Base-by-base conservation (phyloP, 768 basidiomycete species). In the Clavaria fumosa region DNA sequence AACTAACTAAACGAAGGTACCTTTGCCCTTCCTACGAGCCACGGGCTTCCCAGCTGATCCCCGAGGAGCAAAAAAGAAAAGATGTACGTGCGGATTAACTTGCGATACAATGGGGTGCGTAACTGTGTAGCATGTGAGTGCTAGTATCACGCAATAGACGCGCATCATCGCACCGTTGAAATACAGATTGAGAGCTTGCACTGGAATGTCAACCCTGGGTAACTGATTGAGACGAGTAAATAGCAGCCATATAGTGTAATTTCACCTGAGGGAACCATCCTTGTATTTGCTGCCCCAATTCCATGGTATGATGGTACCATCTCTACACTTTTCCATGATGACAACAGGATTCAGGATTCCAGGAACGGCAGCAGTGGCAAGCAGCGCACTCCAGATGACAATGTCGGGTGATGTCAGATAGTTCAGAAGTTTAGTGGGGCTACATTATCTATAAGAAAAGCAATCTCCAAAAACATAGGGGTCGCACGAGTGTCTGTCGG, bases 371-470 rank as follows among this genome's bases (percentile, higher is more conserved):
- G 91, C 90, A 4, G 86, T 89, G 4, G 89, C 88, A 28, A 93
- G 59, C 24, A 84, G 48, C 2, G 80, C 78, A 31, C 71, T 77
- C 81, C 80, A 85, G 38, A 84, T 81, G 14, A 84, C 62, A 3
- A 79, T 82, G 53, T 97, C 84, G 0, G 95, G 95, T n/a, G 90
- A 83, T 14, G 89, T 91, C 43, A 96, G 71, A 50, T 95, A 89
- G 53, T 97, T 99, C 7, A 99, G 64, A 2, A 99, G 60, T 56
- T 96, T 96, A 2, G 95, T 96, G 2, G 95, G 95, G 9, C 85
- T 89, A 28, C 12, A 32, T 37, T 43, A 42, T 50, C 1, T 46
- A 39, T 18, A 12, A 5, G 14, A 24, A 20, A 20, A 23, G 31
- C n/a, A n/a, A n/a, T n/a, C n/a, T n/a, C n/a, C n/a, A n/a, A n/a